Evolutionary conservation across 2,329 filamentous ascomycete species (phyloP).

Genomic region (Fusarium liriodendri): DNA sequence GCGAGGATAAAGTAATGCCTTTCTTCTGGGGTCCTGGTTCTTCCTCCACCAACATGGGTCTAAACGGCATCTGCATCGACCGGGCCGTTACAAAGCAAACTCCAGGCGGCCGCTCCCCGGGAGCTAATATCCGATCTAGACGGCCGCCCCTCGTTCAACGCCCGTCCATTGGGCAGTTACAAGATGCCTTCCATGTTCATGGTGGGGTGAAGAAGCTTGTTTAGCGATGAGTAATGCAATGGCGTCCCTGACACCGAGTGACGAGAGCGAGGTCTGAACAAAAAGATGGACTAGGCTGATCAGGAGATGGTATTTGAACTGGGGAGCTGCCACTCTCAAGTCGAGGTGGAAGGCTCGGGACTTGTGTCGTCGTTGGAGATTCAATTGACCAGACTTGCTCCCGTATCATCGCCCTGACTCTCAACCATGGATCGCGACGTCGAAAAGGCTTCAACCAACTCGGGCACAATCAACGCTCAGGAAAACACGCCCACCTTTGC

Average conservation of each 20-base stretch:
- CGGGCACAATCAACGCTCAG: slow-evolving; percentile 3
- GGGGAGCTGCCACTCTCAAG: background rate
- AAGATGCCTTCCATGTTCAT: background rate
- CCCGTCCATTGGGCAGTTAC: background rate
- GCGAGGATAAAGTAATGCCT: background rate
- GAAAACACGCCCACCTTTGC: slow-evolving; percentile 12
- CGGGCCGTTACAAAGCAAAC: background rate
- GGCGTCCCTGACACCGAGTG: background rate
- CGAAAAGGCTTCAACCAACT: slow-evolving; percentile 39
- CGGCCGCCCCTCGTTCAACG: background rate
- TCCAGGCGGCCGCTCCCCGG: background rate
- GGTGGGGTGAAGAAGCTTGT: background rate
- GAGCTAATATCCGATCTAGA: slow-evolving; percentile 1
- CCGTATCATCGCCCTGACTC: background rate
- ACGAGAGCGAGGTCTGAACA: background rate
- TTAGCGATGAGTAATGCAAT: slow-evolving; percentile 12
- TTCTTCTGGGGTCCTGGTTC: background rate
- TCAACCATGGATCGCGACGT: slow-evolving; percentile 38
- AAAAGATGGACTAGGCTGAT: background rate
- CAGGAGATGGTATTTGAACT: slow-evolving; percentile 14
- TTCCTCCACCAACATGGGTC: background rate
- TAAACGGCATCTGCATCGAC: background rate
- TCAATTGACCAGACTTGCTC: background rate
- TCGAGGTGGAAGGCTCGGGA: background rate
- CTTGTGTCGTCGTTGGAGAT: background rate